Base-by-base conservation (phyloP, 345 rosid genomes). In the Melastoma malabathricum region DNA sequence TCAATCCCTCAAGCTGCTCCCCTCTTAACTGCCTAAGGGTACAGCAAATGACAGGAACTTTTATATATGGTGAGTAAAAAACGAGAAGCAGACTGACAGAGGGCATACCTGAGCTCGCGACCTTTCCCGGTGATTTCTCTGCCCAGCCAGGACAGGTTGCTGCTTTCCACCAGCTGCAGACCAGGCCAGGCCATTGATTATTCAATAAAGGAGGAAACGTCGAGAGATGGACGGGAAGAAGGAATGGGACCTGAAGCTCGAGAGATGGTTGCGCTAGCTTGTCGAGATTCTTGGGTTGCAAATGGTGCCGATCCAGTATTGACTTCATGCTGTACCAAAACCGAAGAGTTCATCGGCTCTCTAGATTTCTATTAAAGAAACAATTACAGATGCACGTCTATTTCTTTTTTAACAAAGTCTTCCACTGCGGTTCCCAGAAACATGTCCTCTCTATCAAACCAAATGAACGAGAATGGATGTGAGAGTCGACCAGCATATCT, bases 1-100 rank as follows among this genome's bases (percentile, higher is more conserved):
- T 72, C 54, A 87, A 61, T 61, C 84, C 98, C 31, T 71, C 89
- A 46, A 92, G 89, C 34, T 87, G 93, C 57, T 92, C 98, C 47
- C 98, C 98, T 43, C 96, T 84, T 87, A 92, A 74, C 70, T 82
- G 85, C 75, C 98, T n/a, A n/a, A n/a, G n/a, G n/a, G n/a, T n/a
- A n/a, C n/a, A n/a, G n/a, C n/a, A n/a, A n/a, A n/a, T n/a, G n/a
- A n/a, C n/a, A n/a, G n/a, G n/a, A n/a, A n/a, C n/a, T n/a, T n/a
- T n/a, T n/a, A n/a, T n/a, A n/a, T n/a, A n/a, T n/a, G n/a, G n/a
- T n/a, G n/a, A n/a, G n/a, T n/a, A n/a, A n/a, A n/a, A n/a, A n/a
- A n/a, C n/a, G n/a, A n/a, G n/a, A n/a, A n/a, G n/a, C n/a, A n/a
- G n/a, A n/a, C n/a, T n/a, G n/a, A n/a, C n/a, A n/a, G n/a, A n/a